These are phyloP conservation scores for Phytopythium cucurbitacearum DNA, from an alignment of 352 stramenopile genomes.

Conservation along the genomic window DNA sequence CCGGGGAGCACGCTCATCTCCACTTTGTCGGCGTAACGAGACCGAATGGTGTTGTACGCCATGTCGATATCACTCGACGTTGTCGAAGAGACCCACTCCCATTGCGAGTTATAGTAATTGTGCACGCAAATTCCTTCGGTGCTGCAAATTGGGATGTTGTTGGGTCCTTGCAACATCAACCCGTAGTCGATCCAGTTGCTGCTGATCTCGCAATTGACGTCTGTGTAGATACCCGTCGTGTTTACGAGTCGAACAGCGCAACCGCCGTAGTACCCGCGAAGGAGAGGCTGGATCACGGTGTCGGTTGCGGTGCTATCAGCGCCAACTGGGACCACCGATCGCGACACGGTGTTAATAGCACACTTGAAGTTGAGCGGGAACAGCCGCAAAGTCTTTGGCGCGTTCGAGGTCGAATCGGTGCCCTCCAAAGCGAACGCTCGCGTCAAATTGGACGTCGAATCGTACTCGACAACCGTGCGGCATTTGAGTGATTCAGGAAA, in stretches of 20 bases:
- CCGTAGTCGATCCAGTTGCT: constrained; percentile 21
- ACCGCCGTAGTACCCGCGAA: constrained; percentile 18
- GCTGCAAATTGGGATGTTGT: constrained; percentile 20
- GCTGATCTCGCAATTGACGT: constrained; percentile 11
- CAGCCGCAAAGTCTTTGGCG: constrained; percentile 13
- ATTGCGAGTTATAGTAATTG: constrained; percentile 28
- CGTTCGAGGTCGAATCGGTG: constrained; percentile 3
- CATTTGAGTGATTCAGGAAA: constrained; percentile 11
- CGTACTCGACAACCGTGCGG: constrained; percentile 3
- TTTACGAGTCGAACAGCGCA: constrained; percentile 16
- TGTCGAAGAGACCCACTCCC: constrained; percentile 16
- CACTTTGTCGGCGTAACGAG: constrained; percentile 4
- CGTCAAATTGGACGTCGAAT: neutral
- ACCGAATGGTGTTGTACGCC: constrained; percentile 7
- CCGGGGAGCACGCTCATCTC: constrained; percentile 4
- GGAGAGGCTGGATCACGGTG: constrained; percentile 19
- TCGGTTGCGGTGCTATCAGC: neutral
- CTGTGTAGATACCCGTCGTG: constrained; percentile 17
- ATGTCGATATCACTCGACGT: constrained; percentile 1
- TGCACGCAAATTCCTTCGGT: constrained; percentile 19
- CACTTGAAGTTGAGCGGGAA: constrained; percentile 30
- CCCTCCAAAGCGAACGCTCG: constrained; percentile 3
- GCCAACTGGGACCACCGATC: constrained; percentile 2
- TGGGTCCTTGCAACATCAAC: constrained; percentile 20
- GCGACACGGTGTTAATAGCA: constrained; percentile 4